Conservation (phyloP, 2,329 filamentous ascomycete genomes). For the Fonsecaea nubica region DNA sequence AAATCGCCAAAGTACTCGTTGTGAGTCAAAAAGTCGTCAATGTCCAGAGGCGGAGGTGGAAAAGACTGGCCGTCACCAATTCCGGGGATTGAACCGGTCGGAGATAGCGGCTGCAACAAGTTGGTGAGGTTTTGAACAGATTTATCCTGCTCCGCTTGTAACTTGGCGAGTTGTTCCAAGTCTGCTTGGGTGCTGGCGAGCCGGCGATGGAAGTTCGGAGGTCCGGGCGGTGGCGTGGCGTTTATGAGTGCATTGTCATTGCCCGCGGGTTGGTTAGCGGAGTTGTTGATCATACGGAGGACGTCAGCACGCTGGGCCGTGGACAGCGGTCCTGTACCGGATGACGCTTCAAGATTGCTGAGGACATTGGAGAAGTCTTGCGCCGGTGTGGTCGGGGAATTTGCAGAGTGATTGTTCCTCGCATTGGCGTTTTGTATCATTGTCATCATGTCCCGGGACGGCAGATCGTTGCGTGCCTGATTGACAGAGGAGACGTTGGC, state of each 20-base stretch:
- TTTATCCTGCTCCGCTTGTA: slow-evolving; percentile 79
- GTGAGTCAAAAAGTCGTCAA: slow-evolving; percentile 63
- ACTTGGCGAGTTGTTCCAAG: slow-evolving; percentile 76
- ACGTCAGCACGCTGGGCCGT: slow-evolving; percentile 55
- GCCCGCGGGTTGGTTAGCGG: slow-evolving; percentile 52
- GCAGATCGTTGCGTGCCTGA: slow-evolving; percentile 32
- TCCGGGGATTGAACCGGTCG: slow-evolving; percentile 78
- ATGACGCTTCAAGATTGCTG: slow-evolving; percentile 52
- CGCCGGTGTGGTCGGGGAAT: slow-evolving; percentile 46
- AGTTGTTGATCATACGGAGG: slow-evolving; percentile 54
- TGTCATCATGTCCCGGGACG: slow-evolving; percentile 57
- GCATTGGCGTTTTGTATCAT: slow-evolving; percentile 57
- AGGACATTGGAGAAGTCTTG: slow-evolving; percentile 55
- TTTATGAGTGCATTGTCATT: slow-evolving; percentile 65
- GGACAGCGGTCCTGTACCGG: slow-evolving; percentile 53
- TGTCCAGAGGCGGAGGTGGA: slow-evolving; percentile 57
- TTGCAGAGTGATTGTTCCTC: slow-evolving; percentile 42
- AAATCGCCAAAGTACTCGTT: slow-evolving; percentile 61
- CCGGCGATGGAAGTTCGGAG: slow-evolving; percentile 53
- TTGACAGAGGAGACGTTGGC: slow-evolving; percentile 21
- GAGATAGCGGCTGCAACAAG: slow-evolving; percentile 78
- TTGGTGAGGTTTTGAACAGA: slow-evolving; percentile 77
- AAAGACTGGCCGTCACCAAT: slow-evolving; percentile 55
- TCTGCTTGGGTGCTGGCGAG: slow-evolving; percentile 74
- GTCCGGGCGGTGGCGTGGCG: slow-evolving; percentile 62